Evolutionary conservation across 2,329 filamentous ascomycete species (phyloP).

Genomic region (Exophiala calicioides): DNA sequence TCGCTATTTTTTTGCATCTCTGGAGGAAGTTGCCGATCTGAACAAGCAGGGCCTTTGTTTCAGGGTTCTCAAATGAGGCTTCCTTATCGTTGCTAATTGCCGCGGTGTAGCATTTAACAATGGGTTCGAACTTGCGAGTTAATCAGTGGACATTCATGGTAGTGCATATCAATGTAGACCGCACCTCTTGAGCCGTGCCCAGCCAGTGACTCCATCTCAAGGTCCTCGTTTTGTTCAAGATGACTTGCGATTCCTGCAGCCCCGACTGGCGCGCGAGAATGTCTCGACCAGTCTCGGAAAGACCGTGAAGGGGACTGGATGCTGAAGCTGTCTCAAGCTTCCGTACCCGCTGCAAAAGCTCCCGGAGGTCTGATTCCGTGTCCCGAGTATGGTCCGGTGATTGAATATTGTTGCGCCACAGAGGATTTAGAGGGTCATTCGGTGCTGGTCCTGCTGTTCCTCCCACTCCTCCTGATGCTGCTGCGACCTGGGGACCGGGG

Average conservation of each 20-base stretch:
- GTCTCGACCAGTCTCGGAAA: background rate
- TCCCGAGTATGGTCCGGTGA: background rate
- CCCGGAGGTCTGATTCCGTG: background rate
- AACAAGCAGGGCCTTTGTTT: slow-evolving; percentile 19
- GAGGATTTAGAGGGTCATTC: background rate
- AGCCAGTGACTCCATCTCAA: slow-evolving; percentile 35
- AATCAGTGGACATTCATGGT: background rate
- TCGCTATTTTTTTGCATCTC: slow-evolving; percentile 33
- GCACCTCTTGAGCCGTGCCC: slow-evolving; percentile 26
- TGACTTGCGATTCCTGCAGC: background rate
- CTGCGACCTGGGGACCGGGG: background rate
- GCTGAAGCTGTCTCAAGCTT: background rate
- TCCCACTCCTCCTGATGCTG: background rate
- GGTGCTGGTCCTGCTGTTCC: too few relatives aligned
- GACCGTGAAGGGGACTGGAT: background rate
- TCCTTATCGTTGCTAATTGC: slow-evolving; percentile 4
- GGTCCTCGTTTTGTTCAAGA: slow-evolving; percentile 30
- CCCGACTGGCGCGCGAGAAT: background rate
- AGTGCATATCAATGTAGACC: background rate
- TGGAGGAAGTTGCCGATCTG: slow-evolving; percentile 8
- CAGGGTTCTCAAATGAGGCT: background rate
- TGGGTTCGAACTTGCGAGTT: background rate
- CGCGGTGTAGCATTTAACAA: background rate
- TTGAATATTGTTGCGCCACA: background rate
- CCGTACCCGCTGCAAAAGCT: background rate